These are phyloP conservation scores for Bretziella fagacearum DNA, from an alignment of 2,329 filamentous ascomycete genomes.

Conservation along the genomic window DNA sequence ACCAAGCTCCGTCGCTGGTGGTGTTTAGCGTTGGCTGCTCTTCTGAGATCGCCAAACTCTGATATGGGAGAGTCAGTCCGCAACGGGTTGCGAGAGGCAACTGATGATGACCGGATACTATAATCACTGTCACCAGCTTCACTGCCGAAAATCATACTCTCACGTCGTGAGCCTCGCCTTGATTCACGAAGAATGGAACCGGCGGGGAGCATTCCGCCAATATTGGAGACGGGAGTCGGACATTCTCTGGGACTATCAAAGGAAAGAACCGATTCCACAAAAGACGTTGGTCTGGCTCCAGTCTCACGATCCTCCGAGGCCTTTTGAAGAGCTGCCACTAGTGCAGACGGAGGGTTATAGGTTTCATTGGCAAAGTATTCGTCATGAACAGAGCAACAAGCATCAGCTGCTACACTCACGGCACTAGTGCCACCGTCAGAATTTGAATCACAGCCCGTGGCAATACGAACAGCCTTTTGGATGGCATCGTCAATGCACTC, in stretches of 20 bases:
- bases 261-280: constrained; percentile 59
- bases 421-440: constrained; percentile 38
- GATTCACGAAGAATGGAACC: constrained; percentile 31
- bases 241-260: constrained; percentile 72
- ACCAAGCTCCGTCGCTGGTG: constrained; percentile 77
- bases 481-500: constrained; percentile 90
- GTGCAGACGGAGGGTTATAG: constrained; percentile 29
- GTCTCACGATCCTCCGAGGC: constrained; percentile 25
- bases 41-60: constrained; percentile 59
- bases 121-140: constrained; percentile 77
- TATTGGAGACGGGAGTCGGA: constrained; percentile 75
- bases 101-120: constrained; percentile 65
- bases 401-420: constrained; percentile 17
- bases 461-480: constrained; percentile 74
- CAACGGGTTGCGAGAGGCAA: constrained; percentile 47
- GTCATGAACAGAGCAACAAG: constrained; percentile 28
- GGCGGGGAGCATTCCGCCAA: constrained; percentile 25
- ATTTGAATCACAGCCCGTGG: constrained; percentile 68
- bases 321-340: constrained; percentile 37
- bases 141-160: constrained; percentile 62
- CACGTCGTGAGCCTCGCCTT: constrained; percentile 33
- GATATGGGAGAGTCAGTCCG: constrained; percentile 83
- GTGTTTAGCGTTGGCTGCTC: constrained; percentile 63
- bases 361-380: constrained; percentile 40
- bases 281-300: constrained; percentile 37